A percentile compares a stretch with the other conserved stretches of the same genome.
These are phyloP conservation scores for Brassica juncea DNA, from an alignment of 345 rosid genomes.

Conservation along the genomic window DNA sequence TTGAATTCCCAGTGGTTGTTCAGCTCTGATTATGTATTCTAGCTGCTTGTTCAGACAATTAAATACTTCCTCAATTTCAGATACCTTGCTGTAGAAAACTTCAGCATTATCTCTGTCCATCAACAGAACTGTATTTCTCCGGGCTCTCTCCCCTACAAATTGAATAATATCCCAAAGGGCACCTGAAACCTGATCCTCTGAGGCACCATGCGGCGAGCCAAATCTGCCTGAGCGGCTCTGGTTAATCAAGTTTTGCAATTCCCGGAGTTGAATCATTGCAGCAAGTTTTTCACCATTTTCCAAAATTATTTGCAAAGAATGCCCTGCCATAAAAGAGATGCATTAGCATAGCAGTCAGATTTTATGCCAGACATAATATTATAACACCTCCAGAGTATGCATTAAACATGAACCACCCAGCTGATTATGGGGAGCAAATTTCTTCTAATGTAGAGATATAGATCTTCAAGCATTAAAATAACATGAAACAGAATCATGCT, in stretches of 20 bases:
- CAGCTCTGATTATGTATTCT: constrained; percentile 62
- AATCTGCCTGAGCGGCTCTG: constrained; percentile 58
- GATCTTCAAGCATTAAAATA: background rate
- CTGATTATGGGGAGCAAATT: background rate
- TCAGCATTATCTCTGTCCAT: constrained; percentile 98
- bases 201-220: background rate
- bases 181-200: constrained; percentile 53
- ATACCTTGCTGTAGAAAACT: constrained; percentile 94
- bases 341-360: constrained; percentile 1
- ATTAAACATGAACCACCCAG: constrained; percentile 4
- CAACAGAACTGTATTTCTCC: constrained; percentile 81
- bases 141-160: constrained; percentile 82
- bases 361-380: constrained; percentile 13
- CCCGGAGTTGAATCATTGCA: constrained; percentile 84
- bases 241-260: constrained; percentile 66
- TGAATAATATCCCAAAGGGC: constrained; percentile 95
- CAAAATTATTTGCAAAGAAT: constrained; percentile 70
- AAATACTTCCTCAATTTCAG: constrained; percentile 83
- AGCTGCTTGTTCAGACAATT: constrained; percentile 72
- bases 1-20: constrained; percentile 59
- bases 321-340: constrained; percentile 53
- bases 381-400: background rate
- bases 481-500: constrained; percentile 12
- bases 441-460: background rate
- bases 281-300: constrained; percentile 96